Base-by-base conservation (phyloP, 345 rosid genomes). In the Mallotus nudiflorus region DNA sequence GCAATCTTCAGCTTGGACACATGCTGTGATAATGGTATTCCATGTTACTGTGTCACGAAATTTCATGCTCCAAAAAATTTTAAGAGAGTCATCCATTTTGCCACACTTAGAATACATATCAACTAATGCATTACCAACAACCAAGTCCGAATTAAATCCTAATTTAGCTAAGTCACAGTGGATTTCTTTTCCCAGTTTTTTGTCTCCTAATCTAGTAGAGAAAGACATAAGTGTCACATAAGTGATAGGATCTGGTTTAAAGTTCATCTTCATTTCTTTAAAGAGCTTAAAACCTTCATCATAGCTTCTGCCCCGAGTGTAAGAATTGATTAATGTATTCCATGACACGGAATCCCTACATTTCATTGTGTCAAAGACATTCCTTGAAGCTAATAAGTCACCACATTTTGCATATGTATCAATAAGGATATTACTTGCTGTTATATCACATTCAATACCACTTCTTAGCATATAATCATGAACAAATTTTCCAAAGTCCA, bases 71-170 rank as follows among this genome's bases (percentile, higher is more conserved):
- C 46, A 77, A 60, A 89, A 89, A 71, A 83, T 66, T 78, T 73
- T 69, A 62, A 82, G 70, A 33, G 88, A 77, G 28, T 81, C 83
- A 35, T 58, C 74, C 48, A 75, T n/a, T 54, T 78, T 72, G 20
- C 81, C 81, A 48, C 88, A 82, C 61, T 89, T 87, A 28, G 91
- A 82, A 65, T 87, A 86, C 91, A 89, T 79, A 74, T 82, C 85
- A 74, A 86, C 78, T 74, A 86, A 74, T 29, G 88, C 85, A 76
- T 86, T 89, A 61, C 78, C 56, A 37, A 87, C 84, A 65, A 76
- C 48, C 42, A 87, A 63, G 72, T 85, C 80, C 1, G 65, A 77
- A 45, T 55, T 66, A 29, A 81, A 59, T 35, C 96, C 92, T 35
- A 71, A 60, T 74, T 88, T 89, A 50, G 62, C 50, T n/a, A 68